Evolutionary conservation across 163 green algal species (phyloP), one percentile per base, ranked within the genome.

Genomic region (Volvox carteri): DNA sequence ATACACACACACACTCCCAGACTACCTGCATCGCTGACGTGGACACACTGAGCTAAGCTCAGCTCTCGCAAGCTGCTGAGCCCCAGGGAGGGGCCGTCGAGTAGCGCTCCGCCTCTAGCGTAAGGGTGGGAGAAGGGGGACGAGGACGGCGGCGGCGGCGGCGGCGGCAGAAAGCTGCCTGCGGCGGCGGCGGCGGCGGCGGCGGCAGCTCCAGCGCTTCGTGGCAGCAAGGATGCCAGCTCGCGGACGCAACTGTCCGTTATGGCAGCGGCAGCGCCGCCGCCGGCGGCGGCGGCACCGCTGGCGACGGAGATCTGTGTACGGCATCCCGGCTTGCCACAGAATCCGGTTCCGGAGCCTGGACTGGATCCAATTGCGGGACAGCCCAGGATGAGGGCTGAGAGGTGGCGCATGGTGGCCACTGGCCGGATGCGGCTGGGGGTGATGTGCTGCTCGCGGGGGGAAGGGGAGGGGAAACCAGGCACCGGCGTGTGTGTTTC

Each of bases 11-110:
- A n/a, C n/a, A n/a, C n/a, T n/a, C n/a, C n/a, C n/a, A n/a, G n/a
- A n/a, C 2, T 39, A 94, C 92, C 92, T 89, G 73, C 84, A 78
- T 95, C 93, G 12, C 80, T 89, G 2, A 95, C 70, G 74, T 94
- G 93, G 39, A 95, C 93, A 58, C 93, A 95, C 60, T 94, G 91
- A 30, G 87, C 83, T 2, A 95, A 68, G 72, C 92, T 91, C 0
- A 95, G 68, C 33, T 37, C 79, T 33, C 78, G 75, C n/a, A 33
- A 75, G 11, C 60, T 39, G 3, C 60, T 23, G 60, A 72, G 11
- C 60, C 60, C 23, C 60, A 35, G 65, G 65, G 18, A 30, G 23
- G n/a, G 30, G 18, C 65, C 30, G 33, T 23, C 21, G 2, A 9
- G 65, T 48, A 75, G 11, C 70, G 42, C 42, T 25, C 72, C 9